Evolutionary conservation across 768 basidiomycete genomes (phyloP).

Genomic region (Suillus variegatus): DNA sequence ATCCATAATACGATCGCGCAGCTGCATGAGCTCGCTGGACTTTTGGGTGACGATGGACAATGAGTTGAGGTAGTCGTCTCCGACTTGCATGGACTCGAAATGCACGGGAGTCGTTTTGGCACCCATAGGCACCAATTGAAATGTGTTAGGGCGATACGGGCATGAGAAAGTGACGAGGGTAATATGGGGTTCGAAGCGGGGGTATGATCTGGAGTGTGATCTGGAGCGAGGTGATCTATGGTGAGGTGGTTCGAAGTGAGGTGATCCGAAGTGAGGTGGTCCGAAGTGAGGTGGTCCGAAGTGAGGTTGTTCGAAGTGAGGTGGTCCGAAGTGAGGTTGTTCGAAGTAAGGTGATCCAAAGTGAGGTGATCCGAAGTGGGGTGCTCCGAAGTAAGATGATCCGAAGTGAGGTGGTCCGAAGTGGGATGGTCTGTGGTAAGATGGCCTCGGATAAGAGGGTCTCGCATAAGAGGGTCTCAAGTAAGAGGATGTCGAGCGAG

Average conservation of each 20-base stretch:
- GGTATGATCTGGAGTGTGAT: slow-evolving; percentile 1
- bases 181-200: background rate
- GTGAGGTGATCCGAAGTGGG: background rate
- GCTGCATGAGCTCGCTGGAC: background rate
- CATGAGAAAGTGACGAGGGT: background rate
- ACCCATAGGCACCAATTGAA: background rate
- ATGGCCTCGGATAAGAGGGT: background rate
- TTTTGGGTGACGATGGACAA: background rate
- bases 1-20: background rate
- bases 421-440: background rate
- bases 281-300: background rate
- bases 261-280: background rate
- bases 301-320: background rate
- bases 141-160: background rate
- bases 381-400: background rate
- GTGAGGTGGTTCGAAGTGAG: background rate
- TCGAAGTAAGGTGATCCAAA: background rate
- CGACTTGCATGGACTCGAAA: slow-evolving; percentile 2
- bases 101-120: background rate
- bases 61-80: background rate
- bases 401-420: background rate
- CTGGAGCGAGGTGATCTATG: background rate
- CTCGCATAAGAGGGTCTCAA: background rate
- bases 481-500: background rate
- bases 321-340: background rate